phyloP scores from a whole-genome alignment of 331 rosid species.

The Saraca asoca region DNA sequence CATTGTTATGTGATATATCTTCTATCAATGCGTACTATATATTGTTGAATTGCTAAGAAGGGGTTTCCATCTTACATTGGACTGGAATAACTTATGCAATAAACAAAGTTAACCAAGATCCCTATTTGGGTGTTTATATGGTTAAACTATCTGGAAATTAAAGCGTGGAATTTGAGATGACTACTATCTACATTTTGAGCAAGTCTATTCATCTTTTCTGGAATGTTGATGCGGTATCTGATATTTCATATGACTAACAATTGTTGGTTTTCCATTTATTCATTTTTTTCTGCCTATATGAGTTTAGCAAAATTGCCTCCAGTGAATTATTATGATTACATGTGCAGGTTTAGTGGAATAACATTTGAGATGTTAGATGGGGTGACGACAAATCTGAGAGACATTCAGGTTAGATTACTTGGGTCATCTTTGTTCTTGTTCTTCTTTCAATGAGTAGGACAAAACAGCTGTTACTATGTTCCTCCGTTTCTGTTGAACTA shows the following conservation, averaged over 20 bases:
- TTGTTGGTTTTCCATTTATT: not conserved
- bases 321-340: slow-evolving; percentile 8
- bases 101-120: not conserved
- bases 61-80: not conserved
- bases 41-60: not conserved
- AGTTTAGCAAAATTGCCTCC: slow-evolving; percentile 12
- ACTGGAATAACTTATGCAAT: not conserved
- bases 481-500: slow-evolving; percentile 33
- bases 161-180: not conserved
- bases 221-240: not conserved
- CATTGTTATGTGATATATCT: not conserved
- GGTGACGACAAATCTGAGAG: slow-evolving; percentile 79
- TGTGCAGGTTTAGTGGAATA: slow-evolving; percentile 93
- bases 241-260: not conserved
- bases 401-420: slow-evolving; percentile 74
- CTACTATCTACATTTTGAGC: too few species aligned
- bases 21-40: not conserved
- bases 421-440: slow-evolving; percentile 21
- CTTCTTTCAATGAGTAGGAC: slow-evolving; percentile 13
- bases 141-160: not conserved
- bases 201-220: too few species aligned
- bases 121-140: not conserved
- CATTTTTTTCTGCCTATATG: not conserved
- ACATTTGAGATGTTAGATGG: slow-evolving; percentile 81
- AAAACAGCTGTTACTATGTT: slow-evolving; percentile 23